These are phyloP conservation scores for Solanum acaule DNA, from an alignment of 257 asterid species.

Conservation along the genomic window DNA sequence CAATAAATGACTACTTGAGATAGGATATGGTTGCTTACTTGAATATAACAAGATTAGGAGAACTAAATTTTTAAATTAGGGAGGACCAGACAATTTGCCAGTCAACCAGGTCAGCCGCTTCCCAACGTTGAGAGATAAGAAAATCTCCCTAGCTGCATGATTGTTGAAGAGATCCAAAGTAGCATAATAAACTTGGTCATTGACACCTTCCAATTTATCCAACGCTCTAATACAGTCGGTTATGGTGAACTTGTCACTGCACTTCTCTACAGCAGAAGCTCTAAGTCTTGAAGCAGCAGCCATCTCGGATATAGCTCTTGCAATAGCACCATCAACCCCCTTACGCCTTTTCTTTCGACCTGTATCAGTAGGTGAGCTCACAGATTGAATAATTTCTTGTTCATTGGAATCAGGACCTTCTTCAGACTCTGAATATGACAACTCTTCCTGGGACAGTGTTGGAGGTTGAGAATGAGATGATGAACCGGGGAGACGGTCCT, in stretches of 20 bases:
- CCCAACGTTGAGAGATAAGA: conserved; percentile 51
- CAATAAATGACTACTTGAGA: background rate
- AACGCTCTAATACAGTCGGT: conserved; percentile 54
- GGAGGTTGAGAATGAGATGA: conserved; percentile 17
- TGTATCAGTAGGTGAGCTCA: conserved; percentile 12
- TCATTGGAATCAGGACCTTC: conserved; percentile 17
- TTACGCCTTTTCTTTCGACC: conserved; percentile 57
- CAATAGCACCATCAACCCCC: conserved; percentile 63
- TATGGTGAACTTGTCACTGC: conserved; percentile 37
- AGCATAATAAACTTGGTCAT: conserved; percentile 20
- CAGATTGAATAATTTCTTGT: conserved; percentile 5
- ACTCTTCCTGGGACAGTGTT: conserved; percentile 22
- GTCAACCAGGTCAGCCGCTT: conserved; percentile 64
- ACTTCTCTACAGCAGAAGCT: conserved; percentile 43
- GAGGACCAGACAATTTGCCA: conserved; percentile 29
- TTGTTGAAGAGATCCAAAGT: conserved; percentile 66
- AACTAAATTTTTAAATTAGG: background rate
- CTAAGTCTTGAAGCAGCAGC: conserved; percentile 62
- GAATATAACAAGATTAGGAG: background rate
- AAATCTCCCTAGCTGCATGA: conserved; percentile 57
- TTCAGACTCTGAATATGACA: conserved; percentile 54
- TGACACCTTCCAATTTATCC: conserved; percentile 53
- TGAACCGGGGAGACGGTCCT: conserved; percentile 17
- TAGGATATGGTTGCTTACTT: background rate
- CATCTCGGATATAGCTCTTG: conserved; percentile 67